Conservation (phyloP, 129 eudicot genomes). For the Pseudognaphalium luteoalbum region DNA sequence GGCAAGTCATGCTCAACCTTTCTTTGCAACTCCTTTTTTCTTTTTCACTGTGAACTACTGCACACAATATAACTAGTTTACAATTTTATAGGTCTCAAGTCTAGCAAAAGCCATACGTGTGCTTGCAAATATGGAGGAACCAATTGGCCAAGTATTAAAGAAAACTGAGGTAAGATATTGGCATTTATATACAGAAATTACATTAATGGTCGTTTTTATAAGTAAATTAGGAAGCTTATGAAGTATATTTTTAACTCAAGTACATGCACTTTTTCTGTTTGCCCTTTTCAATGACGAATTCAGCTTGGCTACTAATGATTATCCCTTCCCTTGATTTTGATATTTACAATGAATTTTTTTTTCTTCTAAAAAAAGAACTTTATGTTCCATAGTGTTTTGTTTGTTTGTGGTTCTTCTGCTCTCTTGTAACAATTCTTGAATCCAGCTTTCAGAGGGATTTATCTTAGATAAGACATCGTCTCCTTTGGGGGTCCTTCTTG, state of each 20-base stretch:
- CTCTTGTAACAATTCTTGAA: not conserved
- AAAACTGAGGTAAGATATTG: slow-evolving; percentile 70
- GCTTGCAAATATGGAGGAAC: slow-evolving; percentile 96
- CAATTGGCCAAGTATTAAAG: slow-evolving; percentile 76
- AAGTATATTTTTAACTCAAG: not conserved
- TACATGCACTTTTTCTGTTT: not conserved
- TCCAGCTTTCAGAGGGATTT: slow-evolving; percentile 91
- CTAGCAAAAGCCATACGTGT: slow-evolving; percentile 89
- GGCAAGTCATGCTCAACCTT: slow-evolving; percentile 44
- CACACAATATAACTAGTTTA: not conserved
- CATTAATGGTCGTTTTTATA: not conserved
- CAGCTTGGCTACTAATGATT: not conserved
- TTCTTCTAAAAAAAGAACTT: no score
- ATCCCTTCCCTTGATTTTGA: not conserved
- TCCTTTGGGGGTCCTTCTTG: slow-evolving; percentile 90
- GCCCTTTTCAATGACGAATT: no score
- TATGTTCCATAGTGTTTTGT: not conserved
- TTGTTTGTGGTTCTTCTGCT: not conserved
- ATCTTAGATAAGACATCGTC: slow-evolving; percentile 81
- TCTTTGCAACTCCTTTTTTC: not conserved
- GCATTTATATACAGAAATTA: not conserved
- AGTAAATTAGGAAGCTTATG: not conserved
- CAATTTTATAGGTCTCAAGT: slow-evolving; percentile 47
- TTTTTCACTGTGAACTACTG: not conserved
- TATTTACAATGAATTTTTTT: not conserved